Evolutionary conservation across 176 grass and related monocot genomes (phyloP).

Genomic region (Echinochloa phyllopogon): DNA sequence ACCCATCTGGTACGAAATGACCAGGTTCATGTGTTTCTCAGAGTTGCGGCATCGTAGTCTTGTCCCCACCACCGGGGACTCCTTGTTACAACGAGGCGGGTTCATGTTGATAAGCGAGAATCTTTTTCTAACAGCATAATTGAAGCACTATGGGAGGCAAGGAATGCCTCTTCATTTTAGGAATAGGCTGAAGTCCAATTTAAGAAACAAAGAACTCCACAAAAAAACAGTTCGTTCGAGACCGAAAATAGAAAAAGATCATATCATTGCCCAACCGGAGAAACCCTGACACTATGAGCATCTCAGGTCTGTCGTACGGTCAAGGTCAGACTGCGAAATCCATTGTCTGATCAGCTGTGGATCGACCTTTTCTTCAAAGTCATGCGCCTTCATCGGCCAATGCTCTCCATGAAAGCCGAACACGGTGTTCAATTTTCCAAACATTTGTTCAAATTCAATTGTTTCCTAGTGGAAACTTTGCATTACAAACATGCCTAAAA

Average conservation of each 20-base stretch:
- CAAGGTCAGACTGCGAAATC: neutral
- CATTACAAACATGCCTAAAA: neutral
- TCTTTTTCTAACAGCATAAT: conserved; percentile 8
- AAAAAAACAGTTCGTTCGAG: neutral
- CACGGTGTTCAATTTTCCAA: neutral
- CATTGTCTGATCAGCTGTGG: neutral
- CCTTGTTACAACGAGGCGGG: neutral
- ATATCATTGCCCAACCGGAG: neutral
- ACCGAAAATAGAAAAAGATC: neutral
- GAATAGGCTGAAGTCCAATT: neutral
- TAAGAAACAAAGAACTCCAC: neutral
- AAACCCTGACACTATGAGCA: neutral
- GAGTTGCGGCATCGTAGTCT: neutral
- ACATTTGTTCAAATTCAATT: neutral
- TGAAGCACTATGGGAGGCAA: conserved; percentile 18
- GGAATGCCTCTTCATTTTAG: neutral
- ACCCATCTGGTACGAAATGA: neutral
- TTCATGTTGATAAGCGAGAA: neutral
- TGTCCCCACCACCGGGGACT: neutral
- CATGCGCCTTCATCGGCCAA: neutral
- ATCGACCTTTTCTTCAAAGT: neutral
- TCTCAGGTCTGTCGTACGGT: neutral
- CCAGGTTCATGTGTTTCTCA: neutral
- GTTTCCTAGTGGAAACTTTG: neutral
- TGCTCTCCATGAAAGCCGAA: neutral